Evolutionary conservation across 768 basidiomycete species (phyloP), one percentile per base, ranked within the genome.

Genomic region (Leccinellum albellum): DNA sequence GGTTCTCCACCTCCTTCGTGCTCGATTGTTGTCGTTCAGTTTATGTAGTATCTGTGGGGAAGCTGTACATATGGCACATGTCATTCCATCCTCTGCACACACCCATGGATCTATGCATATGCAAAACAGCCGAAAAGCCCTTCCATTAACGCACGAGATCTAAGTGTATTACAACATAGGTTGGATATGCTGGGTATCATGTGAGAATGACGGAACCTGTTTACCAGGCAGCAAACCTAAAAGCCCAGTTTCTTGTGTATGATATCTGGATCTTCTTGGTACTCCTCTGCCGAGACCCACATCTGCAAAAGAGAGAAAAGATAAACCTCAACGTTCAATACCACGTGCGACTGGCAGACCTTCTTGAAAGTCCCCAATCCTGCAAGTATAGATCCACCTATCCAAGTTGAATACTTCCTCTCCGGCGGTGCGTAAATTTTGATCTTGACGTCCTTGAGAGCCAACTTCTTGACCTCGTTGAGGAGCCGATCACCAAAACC

Each of bases 381-480:
- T 50, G 96, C 96, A 52, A 99, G 75, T 70, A 99, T 99, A 55
- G 92, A 95, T 6, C 97, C 97, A 53, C 97, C 96, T 66, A 94
- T 94, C 92, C 92, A 95, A 47, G 92, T 94, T 32, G 91, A 93
- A 74, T 96, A 96, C 74, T 98, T 99, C 64, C 97, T 87, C 75
- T 99, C 97, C n/a, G 97, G 97, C 20, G 97, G 97, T 26, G 97
- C 97, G 65, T 92, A 96, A 66, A 99, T 99, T 79, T 96, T 97
- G 74, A 99, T 94, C 79, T 98, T 99, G 67, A 96, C 84, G 64
- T 98, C 96, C 71, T 94, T 94, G 62, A 98, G 73, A 26, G 95
- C 93, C 48, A 97, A 77, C 76, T 92, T 95, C 80, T 98, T 98
- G 51, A 97, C 91, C 74, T 99, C 97, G 66, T 95, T 93, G 57